Evolutionary conservation across 2,329 filamentous ascomycete genomes (phyloP), one percentile per base, ranked within the genome.

Genomic region (Microcyclospora tardicrescens): DNA sequence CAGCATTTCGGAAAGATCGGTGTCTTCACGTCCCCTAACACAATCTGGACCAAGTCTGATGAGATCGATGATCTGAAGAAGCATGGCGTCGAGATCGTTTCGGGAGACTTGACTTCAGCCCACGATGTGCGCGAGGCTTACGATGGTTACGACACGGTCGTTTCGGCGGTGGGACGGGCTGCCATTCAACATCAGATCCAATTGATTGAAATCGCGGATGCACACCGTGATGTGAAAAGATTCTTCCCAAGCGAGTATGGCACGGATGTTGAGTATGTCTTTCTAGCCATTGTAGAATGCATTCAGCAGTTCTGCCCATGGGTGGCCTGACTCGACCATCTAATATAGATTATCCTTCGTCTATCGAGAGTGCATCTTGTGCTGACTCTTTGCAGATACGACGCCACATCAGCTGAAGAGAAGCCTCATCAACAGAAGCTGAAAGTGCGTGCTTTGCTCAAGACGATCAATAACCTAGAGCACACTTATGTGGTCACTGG

Each of bases 401-500:
- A 43, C 15, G 63, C 73, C 1, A 53, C 66, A 15, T 81, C 77
- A 11, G 65, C 66, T 2, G 48, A 60, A 8, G 80, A 84, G 58
- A 73, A 69, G 51, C 77, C 80, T 2, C 80, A 84, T 52, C 79
- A 84, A 60, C 59, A 67, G 39, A 84, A 84, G 57, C 67, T 84
- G 38, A 73, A 75, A 50, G 75, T 84, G n/a, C 68, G 80, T 42
- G 72, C 69, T 40, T 71, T 70, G 24, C 65, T 81, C 27, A 65
- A 68, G 34, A 68, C 71, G 28, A 51, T 71, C 11, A 65, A 67
- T 47, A 59, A 66, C 6, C 54, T 84, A 16, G 66, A 73, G 36
- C 68, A 78, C 40, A 81, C 79, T 0, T 83, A 78, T 52, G 61
- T 84, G 0, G 79, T 84, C 4, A 82, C 79, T 0, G 79, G 79